Conservation (phyloP, 2,329 filamentous ascomycete genomes). For the Xylariaceae sp. region DNA sequence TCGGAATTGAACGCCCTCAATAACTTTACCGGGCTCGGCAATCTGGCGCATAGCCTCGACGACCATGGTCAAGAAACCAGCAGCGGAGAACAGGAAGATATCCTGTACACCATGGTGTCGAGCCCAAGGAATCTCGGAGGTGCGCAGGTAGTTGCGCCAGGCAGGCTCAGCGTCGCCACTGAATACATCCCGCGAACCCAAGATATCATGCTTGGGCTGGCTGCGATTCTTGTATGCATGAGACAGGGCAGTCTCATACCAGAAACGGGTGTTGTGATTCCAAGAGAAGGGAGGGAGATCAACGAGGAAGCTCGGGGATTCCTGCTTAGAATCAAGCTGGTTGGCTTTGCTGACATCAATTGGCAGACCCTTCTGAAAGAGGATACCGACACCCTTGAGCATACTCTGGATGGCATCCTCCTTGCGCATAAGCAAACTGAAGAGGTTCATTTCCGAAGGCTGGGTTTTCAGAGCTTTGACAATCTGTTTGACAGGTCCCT, state of each 20-base stretch:
- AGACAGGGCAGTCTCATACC: constrained; percentile 35
- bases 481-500: constrained; percentile 34
- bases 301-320: constrained; percentile 29
- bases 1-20: constrained; percentile 31
- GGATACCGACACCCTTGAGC: constrained; percentile 28
- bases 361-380: constrained; percentile 30
- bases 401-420: constrained; percentile 30
- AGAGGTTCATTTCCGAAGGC: constrained; percentile 23
- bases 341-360: constrained; percentile 32
- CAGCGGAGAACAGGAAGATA: constrained; percentile 45
- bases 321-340: constrained; percentile 28
- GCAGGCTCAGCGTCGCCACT: constrained; percentile 30
- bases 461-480: constrained; percentile 28
- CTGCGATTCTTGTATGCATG: constrained; percentile 32
- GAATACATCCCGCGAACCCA: constrained; percentile 33
- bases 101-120: constrained; percentile 45
- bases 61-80: constrained; percentile 35
- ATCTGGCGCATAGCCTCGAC: constrained; percentile 33
- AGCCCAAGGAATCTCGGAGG: constrained; percentile 39
- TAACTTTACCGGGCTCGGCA: constrained; percentile 23
- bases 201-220: constrained; percentile 36
- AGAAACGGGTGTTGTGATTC: constrained; percentile 40
- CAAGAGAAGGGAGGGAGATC: constrained; percentile 43
- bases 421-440: constrained; percentile 28
- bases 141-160: constrained; percentile 36